Evolutionary conservation across 179 eudicot species (phyloP).

Genomic region (Spergularia azorica): DNA sequence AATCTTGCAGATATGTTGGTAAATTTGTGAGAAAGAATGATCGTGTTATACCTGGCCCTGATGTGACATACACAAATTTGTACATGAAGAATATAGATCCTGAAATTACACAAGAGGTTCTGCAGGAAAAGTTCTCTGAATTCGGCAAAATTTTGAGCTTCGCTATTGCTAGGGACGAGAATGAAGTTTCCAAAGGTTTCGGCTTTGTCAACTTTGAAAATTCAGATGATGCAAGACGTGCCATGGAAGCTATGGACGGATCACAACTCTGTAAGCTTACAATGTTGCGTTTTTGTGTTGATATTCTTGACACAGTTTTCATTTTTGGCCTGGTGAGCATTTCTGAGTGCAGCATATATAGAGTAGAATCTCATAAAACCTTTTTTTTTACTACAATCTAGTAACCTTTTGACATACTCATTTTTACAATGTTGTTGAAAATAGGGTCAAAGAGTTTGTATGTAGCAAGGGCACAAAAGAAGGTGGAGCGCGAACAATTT

Average conservation of each 20-base stretch:
- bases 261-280: slow-evolving; percentile 51
- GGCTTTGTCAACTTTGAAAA: slow-evolving; percentile 74
- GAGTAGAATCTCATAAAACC: too few species aligned
- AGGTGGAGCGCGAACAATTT: slow-evolving; percentile 66
- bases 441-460: slow-evolving; percentile 69
- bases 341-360: too few species aligned
- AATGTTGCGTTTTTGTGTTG: too few species aligned
- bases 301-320: too few species aligned
- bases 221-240: slow-evolving; percentile 63
- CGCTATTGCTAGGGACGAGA: slow-evolving; percentile 55
- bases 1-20: too few species aligned
- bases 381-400: too few species aligned
- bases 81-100: slow-evolving; percentile 68
- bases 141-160: slow-evolving; percentile 70
- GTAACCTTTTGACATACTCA: too few species aligned
- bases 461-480: slow-evolving; percentile 82
- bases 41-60: slow-evolving; percentile 39
- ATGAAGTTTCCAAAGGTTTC: slow-evolving; percentile 67
- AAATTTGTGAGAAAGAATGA: slow-evolving; percentile 53
- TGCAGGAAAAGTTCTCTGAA: slow-evolving; percentile 54
- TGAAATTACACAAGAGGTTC: slow-evolving; percentile 49
- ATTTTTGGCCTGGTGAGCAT: too few species aligned
- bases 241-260: slow-evolving; percentile 69
- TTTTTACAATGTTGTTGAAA: not conserved
- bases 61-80: slow-evolving; percentile 62